These are phyloP conservation scores for Immersiporthe knoxdaviesiana DNA, from an alignment of 2,329 filamentous ascomycete species.

Conservation along the genomic window DNA sequence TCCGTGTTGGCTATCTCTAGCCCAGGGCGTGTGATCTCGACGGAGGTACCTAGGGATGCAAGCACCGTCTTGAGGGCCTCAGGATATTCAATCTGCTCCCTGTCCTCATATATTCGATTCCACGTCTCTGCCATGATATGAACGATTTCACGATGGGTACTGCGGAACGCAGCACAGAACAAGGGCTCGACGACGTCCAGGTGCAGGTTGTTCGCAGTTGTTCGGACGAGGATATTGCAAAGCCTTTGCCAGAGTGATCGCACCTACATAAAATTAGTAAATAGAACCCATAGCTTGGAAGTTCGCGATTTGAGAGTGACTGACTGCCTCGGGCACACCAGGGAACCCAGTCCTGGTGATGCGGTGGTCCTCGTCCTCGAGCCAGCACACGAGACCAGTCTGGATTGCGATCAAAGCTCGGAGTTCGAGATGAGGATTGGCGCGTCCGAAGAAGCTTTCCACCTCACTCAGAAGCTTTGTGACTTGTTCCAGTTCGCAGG, in stretches of 20 bases:
- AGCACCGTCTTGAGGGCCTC: constrained; percentile 65
- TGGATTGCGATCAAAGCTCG: constrained; percentile 65
- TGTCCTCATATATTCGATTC: constrained; percentile 70
- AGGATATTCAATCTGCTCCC: constrained; percentile 66
- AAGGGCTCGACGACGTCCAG: constrained; percentile 58
- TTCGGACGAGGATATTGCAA: constrained; percentile 44
- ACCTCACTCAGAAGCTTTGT: constrained; percentile 58
- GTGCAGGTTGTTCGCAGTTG: constrained; percentile 46
- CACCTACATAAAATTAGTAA: constrained; percentile 45
- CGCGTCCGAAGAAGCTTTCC: constrained; percentile 55
- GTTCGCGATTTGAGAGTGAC: constrained; percentile 33
- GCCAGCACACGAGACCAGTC: constrained; percentile 63
- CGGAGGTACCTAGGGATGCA: constrained; percentile 58
- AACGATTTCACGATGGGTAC: constrained; percentile 59
- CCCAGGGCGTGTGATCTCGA: constrained; percentile 52
- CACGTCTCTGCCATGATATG: constrained; percentile 60
- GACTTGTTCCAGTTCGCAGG: constrained; percentile 35
- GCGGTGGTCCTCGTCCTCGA: constrained; percentile 58
- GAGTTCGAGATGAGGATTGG: constrained; percentile 53
- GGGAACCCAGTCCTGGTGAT: constrained; percentile 47
- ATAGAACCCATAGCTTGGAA: constrained; percentile 19
- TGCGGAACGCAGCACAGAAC: constrained; percentile 60
- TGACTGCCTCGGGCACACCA: constrained; percentile 49
- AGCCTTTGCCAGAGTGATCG: constrained; percentile 55
- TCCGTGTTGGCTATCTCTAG: constrained; percentile 44